phyloP scores from a whole-genome alignment of 1,139 yeast genomes.

The Pichia sp. region DNA sequence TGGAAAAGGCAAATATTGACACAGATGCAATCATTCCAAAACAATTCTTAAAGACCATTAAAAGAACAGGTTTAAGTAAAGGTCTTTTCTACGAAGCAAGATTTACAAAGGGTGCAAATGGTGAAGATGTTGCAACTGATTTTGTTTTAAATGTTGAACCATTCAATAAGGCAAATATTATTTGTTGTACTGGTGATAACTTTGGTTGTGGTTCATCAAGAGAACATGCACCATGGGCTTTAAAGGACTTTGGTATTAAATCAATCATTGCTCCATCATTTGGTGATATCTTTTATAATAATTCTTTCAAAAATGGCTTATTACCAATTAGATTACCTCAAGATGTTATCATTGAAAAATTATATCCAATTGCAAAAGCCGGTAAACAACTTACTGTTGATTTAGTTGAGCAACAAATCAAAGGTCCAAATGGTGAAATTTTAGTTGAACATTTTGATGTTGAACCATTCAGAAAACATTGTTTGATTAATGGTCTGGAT shows the following conservation, averaged over 20 bases:
- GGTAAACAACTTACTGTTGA: conserved; percentile 75
- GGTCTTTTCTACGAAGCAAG: conserved; percentile 92
- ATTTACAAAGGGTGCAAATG: conserved; percentile 60
- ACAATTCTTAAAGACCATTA: conserved; percentile 94
- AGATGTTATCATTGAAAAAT: conserved; percentile 59
- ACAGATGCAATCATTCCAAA: conserved; percentile 98
- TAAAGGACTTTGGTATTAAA: conserved; percentile 93
- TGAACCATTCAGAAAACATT: conserved; percentile 89
- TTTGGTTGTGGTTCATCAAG: conserved; percentile 99
- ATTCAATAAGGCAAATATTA: conserved; percentile 69
- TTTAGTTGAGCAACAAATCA: conserved; percentile 77
- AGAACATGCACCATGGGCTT: conserved; percentile 99
- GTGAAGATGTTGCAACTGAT: conserved; percentile 77
- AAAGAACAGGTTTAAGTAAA: conserved; percentile 84
- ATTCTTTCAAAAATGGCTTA: conserved; percentile 92
- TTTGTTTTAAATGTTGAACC: conserved; percentile 84
- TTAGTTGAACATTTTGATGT: conserved; percentile 78
- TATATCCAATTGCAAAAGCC: conserved; percentile 71
- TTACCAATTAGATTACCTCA: conserved; percentile 85
- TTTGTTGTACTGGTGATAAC: conserved; percentile 92
- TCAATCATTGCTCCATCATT: conserved; percentile 96
- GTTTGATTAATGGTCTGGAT: conserved; percentile 89
- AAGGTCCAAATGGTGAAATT: conserved; percentile 63
- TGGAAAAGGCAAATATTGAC: conserved; percentile 91
- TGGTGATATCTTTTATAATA: conserved; percentile 96